phyloP scores from a whole-genome alignment of 371 early-diverging fungal species.

The Chytridiales sp. region DNA sequence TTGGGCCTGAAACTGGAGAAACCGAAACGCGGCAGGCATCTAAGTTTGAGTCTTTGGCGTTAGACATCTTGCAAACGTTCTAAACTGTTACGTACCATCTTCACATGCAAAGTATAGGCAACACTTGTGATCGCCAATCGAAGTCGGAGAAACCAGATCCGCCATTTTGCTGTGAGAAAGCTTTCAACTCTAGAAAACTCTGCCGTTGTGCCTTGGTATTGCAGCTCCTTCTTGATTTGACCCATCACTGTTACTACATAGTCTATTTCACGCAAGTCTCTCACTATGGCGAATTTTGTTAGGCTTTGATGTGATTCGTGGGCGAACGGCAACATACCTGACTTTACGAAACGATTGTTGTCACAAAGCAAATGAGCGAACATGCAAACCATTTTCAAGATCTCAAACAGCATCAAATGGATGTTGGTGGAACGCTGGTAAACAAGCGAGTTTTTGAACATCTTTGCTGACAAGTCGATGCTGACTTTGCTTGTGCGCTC shows the following conservation, averaged over 20 bases:
- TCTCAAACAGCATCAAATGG: slow-evolving; percentile 42
- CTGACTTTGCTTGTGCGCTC: slow-evolving; percentile 23
- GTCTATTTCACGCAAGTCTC: slow-evolving; percentile 51
- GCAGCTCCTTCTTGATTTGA: slow-evolving; percentile 50
- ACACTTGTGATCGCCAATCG: slow-evolving; percentile 31
- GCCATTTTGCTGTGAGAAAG: slow-evolving; percentile 42
- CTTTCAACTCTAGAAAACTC: slow-evolving; percentile 41
- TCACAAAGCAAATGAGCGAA: slow-evolving; percentile 46
- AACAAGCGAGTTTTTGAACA: slow-evolving; percentile 35
- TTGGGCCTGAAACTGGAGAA: slow-evolving; percentile 7
- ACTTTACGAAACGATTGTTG: slow-evolving; percentile 40
- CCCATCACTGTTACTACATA: slow-evolving; percentile 47
- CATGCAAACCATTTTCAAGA: slow-evolving; percentile 33
- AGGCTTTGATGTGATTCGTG: not conserved
- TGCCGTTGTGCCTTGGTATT: slow-evolving; percentile 41
- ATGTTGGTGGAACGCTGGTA: slow-evolving; percentile 35
- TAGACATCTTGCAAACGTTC: not conserved
- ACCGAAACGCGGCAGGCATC: slow-evolving; percentile 10
- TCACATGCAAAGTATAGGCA: slow-evolving; percentile 35
- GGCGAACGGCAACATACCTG: slow-evolving; percentile 24
- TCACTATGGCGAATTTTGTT: slow-evolving; percentile 22
- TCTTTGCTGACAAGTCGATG: slow-evolving; percentile 29
- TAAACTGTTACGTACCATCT: slow-evolving; percentile 22
- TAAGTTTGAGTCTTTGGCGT: slow-evolving; percentile 2
- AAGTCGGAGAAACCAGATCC: slow-evolving; percentile 44